Conservation (phyloP, 805 yeast species). For the Groenewaldozyma tartarivorans region DNA sequence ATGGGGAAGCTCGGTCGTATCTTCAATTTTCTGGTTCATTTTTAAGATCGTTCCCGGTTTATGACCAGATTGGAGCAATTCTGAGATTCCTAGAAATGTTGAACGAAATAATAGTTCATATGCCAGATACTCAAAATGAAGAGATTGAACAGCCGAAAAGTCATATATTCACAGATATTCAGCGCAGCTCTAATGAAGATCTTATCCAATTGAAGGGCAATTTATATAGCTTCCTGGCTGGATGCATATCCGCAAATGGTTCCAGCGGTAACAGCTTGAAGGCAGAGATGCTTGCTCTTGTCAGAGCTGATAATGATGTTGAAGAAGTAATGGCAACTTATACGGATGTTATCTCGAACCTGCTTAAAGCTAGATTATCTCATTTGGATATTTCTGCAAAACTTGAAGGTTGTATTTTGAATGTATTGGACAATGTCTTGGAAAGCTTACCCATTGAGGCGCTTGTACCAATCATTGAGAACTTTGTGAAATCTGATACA, state of each 20-base stretch:
- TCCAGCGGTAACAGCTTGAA: not conserved
- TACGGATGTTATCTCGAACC: slow-evolving; percentile 9
- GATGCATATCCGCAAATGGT: slow-evolving; percentile 9
- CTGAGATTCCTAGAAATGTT: slow-evolving; percentile 17
- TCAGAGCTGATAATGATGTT: slow-evolving; percentile 7
- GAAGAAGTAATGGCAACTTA: slow-evolving; percentile 5
- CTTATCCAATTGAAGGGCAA: slow-evolving; percentile 39
- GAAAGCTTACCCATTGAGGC: slow-evolving; percentile 66
- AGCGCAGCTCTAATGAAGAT: slow-evolving; percentile 27
- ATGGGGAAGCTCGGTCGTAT: slow-evolving; percentile 56
- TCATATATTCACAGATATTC: slow-evolving; percentile 4
- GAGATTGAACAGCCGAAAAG: slow-evolving; percentile 9
- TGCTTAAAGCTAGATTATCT: slow-evolving; percentile 2
- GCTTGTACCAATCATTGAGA: slow-evolving; percentile 55
- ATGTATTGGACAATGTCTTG: slow-evolving; percentile 51
- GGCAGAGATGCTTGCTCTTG: slow-evolving; percentile 35
- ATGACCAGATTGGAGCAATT: slow-evolving; percentile 39
- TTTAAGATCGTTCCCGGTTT: slow-evolving; percentile 54
- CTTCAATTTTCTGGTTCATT: slow-evolving; percentile 67
- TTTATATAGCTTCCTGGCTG: slow-evolving; percentile 48
- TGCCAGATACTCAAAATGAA: slow-evolving; percentile 8
- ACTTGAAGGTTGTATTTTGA: slow-evolving; percentile 33
- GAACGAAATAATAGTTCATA: slow-evolving; percentile 1
- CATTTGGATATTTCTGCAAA: not conserved
- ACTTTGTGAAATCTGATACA: slow-evolving; percentile 28